These are phyloP conservation scores for Ogataea nakhonphanomensis DNA, from an alignment of 805 yeast species.

Conservation along the genomic window DNA sequence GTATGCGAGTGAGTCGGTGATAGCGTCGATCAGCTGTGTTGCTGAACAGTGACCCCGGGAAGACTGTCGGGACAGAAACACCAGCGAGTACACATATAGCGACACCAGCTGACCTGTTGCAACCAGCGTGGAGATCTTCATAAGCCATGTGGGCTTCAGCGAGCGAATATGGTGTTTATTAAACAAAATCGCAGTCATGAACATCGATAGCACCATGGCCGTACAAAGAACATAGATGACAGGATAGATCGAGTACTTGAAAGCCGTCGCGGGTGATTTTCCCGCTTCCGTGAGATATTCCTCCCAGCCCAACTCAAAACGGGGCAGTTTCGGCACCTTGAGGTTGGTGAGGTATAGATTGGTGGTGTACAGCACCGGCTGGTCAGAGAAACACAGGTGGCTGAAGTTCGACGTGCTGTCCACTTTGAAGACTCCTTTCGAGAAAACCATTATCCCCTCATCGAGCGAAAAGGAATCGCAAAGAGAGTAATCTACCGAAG, in stretches of 20 bases:
- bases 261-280: slow-evolving; percentile 33
- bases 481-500: slow-evolving; percentile 24
- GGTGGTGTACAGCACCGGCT: slow-evolving; percentile 23
- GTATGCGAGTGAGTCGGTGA: slow-evolving; percentile 45
- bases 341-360: slow-evolving; percentile 14
- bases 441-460: slow-evolving; percentile 31
- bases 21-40: slow-evolving; percentile 38
- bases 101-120: slow-evolving; percentile 55
- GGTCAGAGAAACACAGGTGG: slow-evolving; percentile 19
- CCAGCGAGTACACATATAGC: slow-evolving; percentile 46
- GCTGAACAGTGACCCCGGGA: slow-evolving; percentile 41
- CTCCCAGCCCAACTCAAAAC: slow-evolving; percentile 48
- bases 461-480: slow-evolving; percentile 32
- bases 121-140: slow-evolving; percentile 47
- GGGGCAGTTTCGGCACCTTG: slow-evolving; percentile 37
- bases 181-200: slow-evolving; percentile 58
- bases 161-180: slow-evolving; percentile 51
- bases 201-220: slow-evolving; percentile 62
- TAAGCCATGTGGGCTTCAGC: slow-evolving; percentile 53
- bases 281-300: slow-evolving; percentile 33
- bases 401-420: slow-evolving; percentile 4
- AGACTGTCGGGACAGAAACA: slow-evolving; percentile 46
- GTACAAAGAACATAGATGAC: slow-evolving; percentile 59
- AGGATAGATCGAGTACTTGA: slow-evolving; percentile 56
- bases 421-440: slow-evolving; percentile 4